These are phyloP conservation scores for Pseudogymnoascus sp. DNA, from an alignment of 2,329 filamentous ascomycete genomes.

Conservation along the genomic window DNA sequence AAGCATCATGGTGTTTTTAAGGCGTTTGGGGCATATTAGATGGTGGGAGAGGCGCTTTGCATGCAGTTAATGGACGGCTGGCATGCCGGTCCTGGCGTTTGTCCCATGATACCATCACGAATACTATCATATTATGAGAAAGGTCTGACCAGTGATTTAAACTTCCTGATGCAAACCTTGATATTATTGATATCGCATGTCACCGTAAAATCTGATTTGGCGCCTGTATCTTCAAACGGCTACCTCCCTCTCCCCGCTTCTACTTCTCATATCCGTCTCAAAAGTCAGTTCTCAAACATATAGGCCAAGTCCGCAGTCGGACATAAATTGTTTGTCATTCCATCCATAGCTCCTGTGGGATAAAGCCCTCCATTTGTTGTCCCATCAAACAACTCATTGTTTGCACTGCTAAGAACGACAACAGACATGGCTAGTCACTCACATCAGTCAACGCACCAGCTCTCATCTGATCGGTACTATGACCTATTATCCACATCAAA, in stretches of 20 bases:
- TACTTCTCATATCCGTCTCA: neutral
- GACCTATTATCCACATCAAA: neutral
- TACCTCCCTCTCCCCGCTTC: too few relatives aligned
- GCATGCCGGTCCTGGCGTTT: neutral
- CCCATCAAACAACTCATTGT: neutral
- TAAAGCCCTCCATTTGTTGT: neutral
- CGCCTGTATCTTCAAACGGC: too few relatives aligned
- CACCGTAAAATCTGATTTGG: neutral
- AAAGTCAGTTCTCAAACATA: neutral
- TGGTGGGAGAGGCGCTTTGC: neutral
- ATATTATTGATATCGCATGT: neutral
- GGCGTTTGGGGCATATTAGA: constrained; percentile 4
- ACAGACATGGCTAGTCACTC: neutral
- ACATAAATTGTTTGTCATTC: neutral
- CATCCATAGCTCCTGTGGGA: neutral
- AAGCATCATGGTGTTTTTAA: neutral
- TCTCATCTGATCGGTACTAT: neutral
- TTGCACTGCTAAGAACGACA: neutral
- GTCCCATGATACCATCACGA: neutral
- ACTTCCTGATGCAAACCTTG: neutral
- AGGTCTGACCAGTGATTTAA: neutral
- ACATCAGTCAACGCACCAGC: neutral
- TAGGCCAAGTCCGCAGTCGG: neutral
- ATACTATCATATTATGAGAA: neutral
- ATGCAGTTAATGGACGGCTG: neutral